These are phyloP conservation scores for Chloranthus sessilifolius DNA, from an alignment of 164 flowering plant genomes.

Conservation along the genomic window DNA sequence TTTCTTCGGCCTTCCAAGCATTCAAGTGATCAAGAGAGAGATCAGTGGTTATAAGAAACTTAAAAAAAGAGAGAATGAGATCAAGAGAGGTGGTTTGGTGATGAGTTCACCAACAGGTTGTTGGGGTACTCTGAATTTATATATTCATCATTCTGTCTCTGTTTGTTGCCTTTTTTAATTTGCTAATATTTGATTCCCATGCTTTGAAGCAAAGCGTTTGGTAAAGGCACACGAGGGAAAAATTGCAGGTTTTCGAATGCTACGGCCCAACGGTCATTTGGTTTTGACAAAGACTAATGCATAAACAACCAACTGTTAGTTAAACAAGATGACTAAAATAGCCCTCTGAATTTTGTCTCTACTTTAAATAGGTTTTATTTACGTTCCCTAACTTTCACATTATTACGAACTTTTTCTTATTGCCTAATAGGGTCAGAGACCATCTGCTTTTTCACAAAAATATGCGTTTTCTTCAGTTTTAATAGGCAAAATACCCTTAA, in stretches of 20 bases:
- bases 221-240: constrained; percentile 17
- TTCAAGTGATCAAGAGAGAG: background rate
- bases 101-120: constrained; percentile 52
- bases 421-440: too few species aligned
- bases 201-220: constrained; percentile 49
- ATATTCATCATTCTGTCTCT: constrained; percentile 6
- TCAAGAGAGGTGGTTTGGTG: constrained; percentile 8
- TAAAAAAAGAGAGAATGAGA: constrained; percentile 12
- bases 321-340: too few species aligned
- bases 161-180: background rate
- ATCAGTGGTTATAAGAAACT: constrained; percentile 5
- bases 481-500: too few species aligned
- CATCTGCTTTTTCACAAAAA: too few species aligned
- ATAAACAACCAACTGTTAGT: too few species aligned
- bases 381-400: too few species aligned
- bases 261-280: constrained; percentile 19
- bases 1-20: background rate
- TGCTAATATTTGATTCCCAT: constrained; percentile 30
- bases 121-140: constrained; percentile 12
- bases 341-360: too few species aligned
- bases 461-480: too few species aligned
- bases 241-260: constrained; percentile 10
- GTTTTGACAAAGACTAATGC: too few species aligned
- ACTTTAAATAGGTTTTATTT: too few species aligned
- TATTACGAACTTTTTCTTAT: too few species aligned